Conservation (phyloP, 2,329 filamentous ascomycete species). For the Phialocephala subalpina region DNA sequence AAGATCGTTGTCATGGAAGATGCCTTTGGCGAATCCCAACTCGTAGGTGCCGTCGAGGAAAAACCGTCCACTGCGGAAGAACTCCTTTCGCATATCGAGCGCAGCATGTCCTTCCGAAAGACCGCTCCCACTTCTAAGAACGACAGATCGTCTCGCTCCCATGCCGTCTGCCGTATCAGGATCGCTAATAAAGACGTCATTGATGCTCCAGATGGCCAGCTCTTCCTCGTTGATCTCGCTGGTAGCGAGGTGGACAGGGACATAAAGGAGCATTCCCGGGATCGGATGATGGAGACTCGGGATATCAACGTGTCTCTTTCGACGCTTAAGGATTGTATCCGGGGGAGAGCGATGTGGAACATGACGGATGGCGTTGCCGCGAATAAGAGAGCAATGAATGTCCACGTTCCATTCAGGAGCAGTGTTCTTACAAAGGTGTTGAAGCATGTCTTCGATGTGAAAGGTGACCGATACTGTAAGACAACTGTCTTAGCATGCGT, state of each 20-base stretch:
- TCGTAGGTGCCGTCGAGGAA: constrained; percentile 53
- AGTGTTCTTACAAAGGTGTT: constrained; percentile 82
- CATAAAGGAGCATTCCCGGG: constrained; percentile 88
- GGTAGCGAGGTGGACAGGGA: constrained; percentile 74
- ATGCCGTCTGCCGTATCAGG: constrained; percentile 56
- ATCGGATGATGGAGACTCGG: constrained; percentile 86
- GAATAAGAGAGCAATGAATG: constrained; percentile 54
- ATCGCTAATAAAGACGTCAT: constrained; percentile 41
- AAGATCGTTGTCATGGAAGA: constrained; percentile 55
- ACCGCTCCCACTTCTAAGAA: constrained; percentile 56
- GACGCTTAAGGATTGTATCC: constrained; percentile 65
- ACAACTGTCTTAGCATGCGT: constrained; percentile 99
- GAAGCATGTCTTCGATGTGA: constrained; percentile 86
- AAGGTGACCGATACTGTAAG: constrained; percentile 77
- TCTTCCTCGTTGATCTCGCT: constrained; percentile 57
- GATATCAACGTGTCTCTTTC: constrained; percentile 99
- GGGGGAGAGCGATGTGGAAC: constrained; percentile 67
- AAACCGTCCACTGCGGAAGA: constrained; percentile 51
- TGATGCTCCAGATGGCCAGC: constrained; percentile 48
- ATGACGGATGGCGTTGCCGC: background rate
- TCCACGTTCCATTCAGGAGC: constrained; percentile 88
- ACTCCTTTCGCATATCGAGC: constrained; percentile 86
- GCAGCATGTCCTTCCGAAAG: constrained; percentile 59
- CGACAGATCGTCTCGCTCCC: constrained; percentile 56
- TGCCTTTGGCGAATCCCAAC: constrained; percentile 52